Evolutionary conservation across 495 filamentous ascomycete genomes (phyloP).

Genomic region (Hypoxylon lienhwacheense): DNA sequence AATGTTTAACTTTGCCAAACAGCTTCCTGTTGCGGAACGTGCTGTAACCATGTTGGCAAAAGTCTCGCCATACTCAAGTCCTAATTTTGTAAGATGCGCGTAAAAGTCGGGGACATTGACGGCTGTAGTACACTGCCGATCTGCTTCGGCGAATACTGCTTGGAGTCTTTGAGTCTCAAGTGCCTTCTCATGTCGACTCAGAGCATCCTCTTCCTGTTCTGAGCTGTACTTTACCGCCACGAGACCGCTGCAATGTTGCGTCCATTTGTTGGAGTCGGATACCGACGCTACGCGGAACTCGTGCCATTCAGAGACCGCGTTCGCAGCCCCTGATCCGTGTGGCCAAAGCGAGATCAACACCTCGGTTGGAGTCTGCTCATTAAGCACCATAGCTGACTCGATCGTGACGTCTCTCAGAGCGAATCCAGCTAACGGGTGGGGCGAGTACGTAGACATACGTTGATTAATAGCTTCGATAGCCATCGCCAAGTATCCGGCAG

Average conservation of each 20-base stretch:
- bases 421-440: conserved; percentile 37
- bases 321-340: neutral
- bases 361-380: neutral
- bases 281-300: neutral
- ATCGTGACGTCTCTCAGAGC: conserved; percentile 8
- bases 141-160: neutral
- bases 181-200: too few species aligned
- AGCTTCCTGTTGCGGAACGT: neutral
- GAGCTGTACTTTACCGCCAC: neutral
- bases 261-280: neutral
- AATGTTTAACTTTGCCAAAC: conserved; percentile 24
- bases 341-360: neutral
- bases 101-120: neutral
- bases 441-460: too few species aligned
- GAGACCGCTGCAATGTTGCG: neutral
- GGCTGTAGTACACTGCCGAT: neutral
- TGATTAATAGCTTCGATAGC: conserved; percentile 45
- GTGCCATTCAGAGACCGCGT: neutral
- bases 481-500: conserved; percentile 48
- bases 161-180: neutral
- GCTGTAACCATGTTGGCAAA: conserved; percentile 6
- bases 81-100: conserved; percentile 1
- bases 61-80: conserved; percentile 6
- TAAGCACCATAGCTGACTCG: conserved; percentile 1
- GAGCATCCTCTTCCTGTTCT: too few species aligned